Percentiles rank a stretch among this genome's conserved stretches.
Conservation (phyloP, 345 rosid species). For the Populus ilicifolia region DNA sequence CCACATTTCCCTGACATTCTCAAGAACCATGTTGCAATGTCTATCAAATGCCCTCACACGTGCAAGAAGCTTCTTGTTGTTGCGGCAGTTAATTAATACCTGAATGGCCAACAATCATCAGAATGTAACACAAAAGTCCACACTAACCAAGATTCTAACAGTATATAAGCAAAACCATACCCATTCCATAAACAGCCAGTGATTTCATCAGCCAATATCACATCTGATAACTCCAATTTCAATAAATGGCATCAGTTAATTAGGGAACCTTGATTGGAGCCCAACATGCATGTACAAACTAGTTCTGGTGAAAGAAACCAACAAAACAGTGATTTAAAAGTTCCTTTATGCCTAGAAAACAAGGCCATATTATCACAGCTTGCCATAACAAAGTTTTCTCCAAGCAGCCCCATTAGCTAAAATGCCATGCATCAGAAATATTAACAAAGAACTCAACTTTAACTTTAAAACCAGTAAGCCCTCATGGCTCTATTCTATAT, state of each 20-base stretch:
- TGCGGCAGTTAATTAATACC: slow-evolving; percentile 90
- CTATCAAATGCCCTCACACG: slow-evolving; percentile 95
- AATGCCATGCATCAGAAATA: not conserved
- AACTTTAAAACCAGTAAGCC: not conserved
- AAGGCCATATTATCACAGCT: not conserved
- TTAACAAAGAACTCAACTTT: not conserved
- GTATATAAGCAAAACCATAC: slow-evolving; percentile 1
- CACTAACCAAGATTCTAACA: not conserved
- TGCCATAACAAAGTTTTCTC: slow-evolving; percentile 5
- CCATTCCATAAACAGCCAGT: not conserved
- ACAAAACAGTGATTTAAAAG: not conserved
- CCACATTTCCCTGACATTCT: slow-evolving; percentile 99
- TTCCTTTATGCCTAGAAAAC: slow-evolving; percentile 1
- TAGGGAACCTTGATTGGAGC: not conserved
- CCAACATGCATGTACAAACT: not conserved
- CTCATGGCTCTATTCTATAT: not conserved
- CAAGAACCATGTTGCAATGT: slow-evolving; percentile 99
- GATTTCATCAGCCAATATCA: slow-evolving; percentile 18
- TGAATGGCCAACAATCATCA: slow-evolving; percentile 11
- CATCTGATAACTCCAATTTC: slow-evolving; percentile 10
- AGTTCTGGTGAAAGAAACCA: slow-evolving; percentile 6
- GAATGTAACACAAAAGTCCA: not conserved
- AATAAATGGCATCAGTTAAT: not conserved
- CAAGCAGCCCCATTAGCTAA: not conserved
- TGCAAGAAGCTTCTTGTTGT: slow-evolving; percentile 83